A percentile compares a stretch with the other conserved stretches of the same genome.
Evolutionary conservation across 148 eudicot species (phyloP).

Genomic region (Cornus controversa): DNA sequence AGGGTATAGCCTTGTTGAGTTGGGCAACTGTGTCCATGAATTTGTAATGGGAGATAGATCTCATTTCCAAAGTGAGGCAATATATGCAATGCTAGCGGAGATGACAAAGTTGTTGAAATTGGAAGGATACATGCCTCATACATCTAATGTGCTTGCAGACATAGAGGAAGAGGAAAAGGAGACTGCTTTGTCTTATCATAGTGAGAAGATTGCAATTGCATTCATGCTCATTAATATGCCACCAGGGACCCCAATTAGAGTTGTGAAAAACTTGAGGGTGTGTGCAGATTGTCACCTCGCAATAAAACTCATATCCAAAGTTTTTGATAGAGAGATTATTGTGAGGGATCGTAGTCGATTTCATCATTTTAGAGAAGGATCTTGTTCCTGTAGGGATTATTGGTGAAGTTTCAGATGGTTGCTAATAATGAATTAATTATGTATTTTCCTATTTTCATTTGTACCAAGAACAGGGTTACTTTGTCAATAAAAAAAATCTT

Average conservation of each 20-base stretch:
- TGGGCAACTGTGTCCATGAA: conserved; percentile 60
- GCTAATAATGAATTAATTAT: not conserved
- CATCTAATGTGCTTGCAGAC: conserved; percentile 66
- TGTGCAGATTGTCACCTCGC: conserved; percentile 78
- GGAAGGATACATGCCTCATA: conserved; percentile 69
- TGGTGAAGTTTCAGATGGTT: conserved; percentile 44
- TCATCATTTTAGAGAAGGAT: conserved; percentile 74
- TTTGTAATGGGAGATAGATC: conserved; percentile 81
- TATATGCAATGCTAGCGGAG: conserved; percentile 54
- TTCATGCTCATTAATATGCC: conserved; percentile 68
- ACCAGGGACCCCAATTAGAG: conserved; percentile 48
- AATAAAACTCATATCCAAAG: conserved; percentile 62
- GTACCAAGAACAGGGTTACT: not conserved
- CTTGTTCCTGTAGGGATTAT: conserved; percentile 79
- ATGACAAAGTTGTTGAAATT: conserved; percentile 54
- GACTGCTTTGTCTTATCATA: conserved; percentile 68
- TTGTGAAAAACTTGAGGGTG: conserved; percentile 79
- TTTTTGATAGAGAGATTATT: conserved; percentile 57
- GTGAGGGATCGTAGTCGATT: conserved; percentile 86
- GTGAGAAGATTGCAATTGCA: conserved; percentile 87
- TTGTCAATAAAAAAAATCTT: not conserved
- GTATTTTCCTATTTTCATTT: not conserved
- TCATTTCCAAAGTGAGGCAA: conserved; percentile 57
- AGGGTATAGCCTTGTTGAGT: conserved; percentile 66
- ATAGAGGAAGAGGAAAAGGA: conserved; percentile 92